These are phyloP conservation scores for Teratosphaeria viscida DNA, from an alignment of 2,329 filamentous ascomycete genomes.

Conservation along the genomic window DNA sequence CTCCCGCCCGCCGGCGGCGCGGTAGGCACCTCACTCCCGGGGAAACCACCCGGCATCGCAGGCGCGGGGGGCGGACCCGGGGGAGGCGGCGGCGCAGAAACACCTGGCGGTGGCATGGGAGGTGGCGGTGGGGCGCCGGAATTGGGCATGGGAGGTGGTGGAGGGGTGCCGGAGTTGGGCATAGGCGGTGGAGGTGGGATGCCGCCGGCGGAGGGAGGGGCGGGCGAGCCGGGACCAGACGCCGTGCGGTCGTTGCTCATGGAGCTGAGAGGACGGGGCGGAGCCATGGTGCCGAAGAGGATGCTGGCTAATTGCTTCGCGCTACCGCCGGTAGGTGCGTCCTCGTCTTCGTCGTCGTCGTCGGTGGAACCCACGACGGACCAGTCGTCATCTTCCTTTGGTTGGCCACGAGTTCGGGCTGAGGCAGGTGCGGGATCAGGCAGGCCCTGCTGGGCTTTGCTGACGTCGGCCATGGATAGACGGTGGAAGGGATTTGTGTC, in stretches of 20 bases:
- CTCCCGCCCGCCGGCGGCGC: constrained; percentile 32
- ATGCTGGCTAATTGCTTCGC: constrained; percentile 91
- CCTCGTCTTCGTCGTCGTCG: constrained; percentile 52
- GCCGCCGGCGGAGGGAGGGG: constrained; percentile 19
- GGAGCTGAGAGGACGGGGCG: constrained; percentile 76
- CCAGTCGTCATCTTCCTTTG: constrained; percentile 65
- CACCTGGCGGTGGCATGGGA: constrained; percentile 17
- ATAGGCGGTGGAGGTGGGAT: constrained; percentile 35
- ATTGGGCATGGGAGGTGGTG: constrained; percentile 21
- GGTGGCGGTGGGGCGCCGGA: constrained; percentile 30
- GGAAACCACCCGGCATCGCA: constrained; percentile 16
- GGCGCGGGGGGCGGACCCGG: constrained; percentile 24
- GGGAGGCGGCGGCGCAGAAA: constrained; percentile 42
- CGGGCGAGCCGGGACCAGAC: constrained; percentile 27
- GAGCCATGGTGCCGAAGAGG: constrained; percentile 92
- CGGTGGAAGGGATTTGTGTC: constrained; percentile 97
- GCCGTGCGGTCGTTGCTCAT: constrained; percentile 48
- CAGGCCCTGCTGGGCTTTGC: constrained; percentile 38
- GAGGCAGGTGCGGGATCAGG: constrained; percentile 37
- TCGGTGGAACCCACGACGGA: constrained; percentile 57
- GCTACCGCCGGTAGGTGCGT: constrained; percentile 61
- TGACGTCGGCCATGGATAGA: constrained; percentile 55
- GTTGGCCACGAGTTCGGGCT: constrained; percentile 45
- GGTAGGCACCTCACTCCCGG: constrained; percentile 4
- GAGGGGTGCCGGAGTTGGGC: constrained; percentile 25